These are phyloP conservation scores for Orbilia brochopaga DNA, from an alignment of 2,329 filamentous ascomycete genomes.

Conservation along the genomic window DNA sequence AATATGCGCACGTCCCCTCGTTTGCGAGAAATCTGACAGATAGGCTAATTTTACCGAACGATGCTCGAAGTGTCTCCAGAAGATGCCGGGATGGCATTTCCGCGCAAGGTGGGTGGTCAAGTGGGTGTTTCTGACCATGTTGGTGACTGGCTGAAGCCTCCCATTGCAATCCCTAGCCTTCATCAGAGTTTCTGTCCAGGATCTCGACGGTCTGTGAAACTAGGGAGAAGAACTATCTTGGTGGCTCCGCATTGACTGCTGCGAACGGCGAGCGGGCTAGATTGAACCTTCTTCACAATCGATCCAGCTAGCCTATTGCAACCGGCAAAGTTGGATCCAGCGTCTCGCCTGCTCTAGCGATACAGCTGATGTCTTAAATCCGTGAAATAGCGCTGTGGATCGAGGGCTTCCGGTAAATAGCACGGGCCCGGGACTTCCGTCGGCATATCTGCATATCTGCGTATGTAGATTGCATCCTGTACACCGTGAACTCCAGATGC, in stretches of 20 bases:
- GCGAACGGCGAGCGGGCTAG: background rate
- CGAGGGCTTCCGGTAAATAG: background rate
- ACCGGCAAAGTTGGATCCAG: background rate
- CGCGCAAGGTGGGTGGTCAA: background rate
- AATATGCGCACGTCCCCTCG: constrained; percentile 9
- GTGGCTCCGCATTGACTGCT: background rate
- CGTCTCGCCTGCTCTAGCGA: background rate
- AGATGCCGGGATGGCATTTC: constrained; percentile 1
- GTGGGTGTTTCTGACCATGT: background rate
- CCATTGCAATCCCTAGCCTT: background rate
- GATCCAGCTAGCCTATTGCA: constrained; percentile 2
- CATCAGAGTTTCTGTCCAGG: background rate
- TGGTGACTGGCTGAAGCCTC: background rate
- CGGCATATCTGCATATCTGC: too few relatives aligned
- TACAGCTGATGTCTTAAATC: background rate
- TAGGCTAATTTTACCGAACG: constrained; percentile 23
- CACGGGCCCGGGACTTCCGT: background rate
- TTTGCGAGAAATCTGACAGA: constrained; percentile 12
- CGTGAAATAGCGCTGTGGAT: background rate
- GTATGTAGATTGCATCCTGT: too few relatives aligned
- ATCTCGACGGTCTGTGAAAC: background rate
- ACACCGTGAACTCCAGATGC: too few relatives aligned
- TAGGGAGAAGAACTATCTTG: background rate
- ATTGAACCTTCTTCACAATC: background rate
- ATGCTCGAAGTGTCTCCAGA: background rate